A percentile compares a stretch with the other conserved stretches of the same genome.
Evolutionary conservation across 495 filamentous ascomycete genomes (phyloP).

Genomic region (Talaromyces proteolyticus): DNA sequence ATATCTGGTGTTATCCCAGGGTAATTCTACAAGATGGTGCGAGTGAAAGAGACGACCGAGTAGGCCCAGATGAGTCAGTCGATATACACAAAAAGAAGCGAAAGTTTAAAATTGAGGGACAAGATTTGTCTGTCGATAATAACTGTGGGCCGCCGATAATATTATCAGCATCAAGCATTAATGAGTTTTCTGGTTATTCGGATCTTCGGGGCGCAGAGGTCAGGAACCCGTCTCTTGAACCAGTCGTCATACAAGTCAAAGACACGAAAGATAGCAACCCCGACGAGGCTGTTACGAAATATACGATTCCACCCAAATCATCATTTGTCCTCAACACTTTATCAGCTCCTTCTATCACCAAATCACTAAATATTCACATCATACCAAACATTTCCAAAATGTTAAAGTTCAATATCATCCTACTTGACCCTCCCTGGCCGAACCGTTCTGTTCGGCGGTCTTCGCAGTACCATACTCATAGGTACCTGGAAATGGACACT

Average conservation of each 20-base stretch:
- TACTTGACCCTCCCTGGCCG: constrained; percentile 93
- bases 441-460: constrained; percentile 79
- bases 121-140: background rate
- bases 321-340: constrained; percentile 42
- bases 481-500: constrained; percentile 24
- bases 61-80: no score
- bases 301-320: constrained; percentile 46
- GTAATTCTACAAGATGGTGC: constrained; percentile 2
- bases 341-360: constrained; percentile 2
- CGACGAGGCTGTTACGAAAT: no score
- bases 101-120: constrained; percentile 12
- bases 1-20: constrained; percentile 38
- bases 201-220: constrained; percentile 26
- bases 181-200: constrained; percentile 18
- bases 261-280: constrained; percentile 6
- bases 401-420: constrained; percentile 64
- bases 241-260: constrained; percentile 15
- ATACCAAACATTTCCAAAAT: constrained; percentile 24
- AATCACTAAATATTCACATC: constrained; percentile 12
- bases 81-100: constrained; percentile 1
- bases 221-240: constrained; percentile 25
- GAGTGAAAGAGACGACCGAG: no score
- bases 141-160: constrained; percentile 20
- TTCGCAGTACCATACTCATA: constrained; percentile 54
- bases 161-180: constrained; percentile 24